These are phyloP conservation scores for Trametes villosa DNA, from an alignment of 768 basidiomycete species.

Conservation along the genomic window DNA sequence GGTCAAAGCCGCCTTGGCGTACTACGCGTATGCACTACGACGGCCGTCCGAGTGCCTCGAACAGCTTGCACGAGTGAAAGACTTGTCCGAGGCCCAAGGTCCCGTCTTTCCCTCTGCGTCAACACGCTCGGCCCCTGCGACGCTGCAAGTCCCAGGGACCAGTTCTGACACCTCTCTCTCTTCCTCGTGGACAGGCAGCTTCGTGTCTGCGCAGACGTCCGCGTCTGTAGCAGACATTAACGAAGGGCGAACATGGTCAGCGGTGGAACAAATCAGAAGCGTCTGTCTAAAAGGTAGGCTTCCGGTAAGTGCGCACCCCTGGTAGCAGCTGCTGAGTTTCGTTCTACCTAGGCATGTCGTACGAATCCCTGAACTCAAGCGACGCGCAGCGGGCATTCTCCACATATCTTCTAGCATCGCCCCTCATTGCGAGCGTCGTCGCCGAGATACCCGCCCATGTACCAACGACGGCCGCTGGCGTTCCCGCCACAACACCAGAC, in stretches of 20 bases:
- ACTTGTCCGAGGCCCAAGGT: slow-evolving; percentile 55
- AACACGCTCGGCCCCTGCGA: slow-evolving; percentile 42
- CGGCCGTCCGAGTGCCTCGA: slow-evolving; percentile 65
- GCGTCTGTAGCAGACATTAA: slow-evolving; percentile 55
- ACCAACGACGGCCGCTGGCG: slow-evolving; percentile 26
- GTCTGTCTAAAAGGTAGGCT: slow-evolving; percentile 75
- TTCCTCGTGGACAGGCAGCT: slow-evolving; percentile 55
- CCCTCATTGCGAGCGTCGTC: slow-evolving; percentile 55
- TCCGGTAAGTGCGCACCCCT: neutral
- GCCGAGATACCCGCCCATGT: slow-evolving; percentile 45
- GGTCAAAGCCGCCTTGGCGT: slow-evolving; percentile 69
- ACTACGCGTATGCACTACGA: slow-evolving; percentile 80
- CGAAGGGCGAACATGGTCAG: slow-evolving; percentile 74
- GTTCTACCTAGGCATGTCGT: slow-evolving; percentile 65
- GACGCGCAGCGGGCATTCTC: slow-evolving; percentile 56
- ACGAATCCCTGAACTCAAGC: slow-evolving; percentile 60
- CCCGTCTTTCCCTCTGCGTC: slow-evolving; percentile 53
- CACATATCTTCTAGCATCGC: slow-evolving; percentile 57
- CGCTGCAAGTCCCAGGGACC: slow-evolving; percentile 42
- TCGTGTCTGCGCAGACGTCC: slow-evolving; percentile 46
- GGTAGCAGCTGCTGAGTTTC: neutral
- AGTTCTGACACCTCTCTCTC: slow-evolving; percentile 43
- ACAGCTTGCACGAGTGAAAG: slow-evolving; percentile 58
- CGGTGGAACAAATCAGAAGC: slow-evolving; percentile 75
- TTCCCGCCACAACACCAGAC: slow-evolving; percentile 42